Percentiles rank a stretch among this genome's conserved stretches.
These are phyloP conservation scores for Penicillium sp. DNA, from an alignment of 2,329 filamentous ascomycete species.

Conservation along the genomic window DNA sequence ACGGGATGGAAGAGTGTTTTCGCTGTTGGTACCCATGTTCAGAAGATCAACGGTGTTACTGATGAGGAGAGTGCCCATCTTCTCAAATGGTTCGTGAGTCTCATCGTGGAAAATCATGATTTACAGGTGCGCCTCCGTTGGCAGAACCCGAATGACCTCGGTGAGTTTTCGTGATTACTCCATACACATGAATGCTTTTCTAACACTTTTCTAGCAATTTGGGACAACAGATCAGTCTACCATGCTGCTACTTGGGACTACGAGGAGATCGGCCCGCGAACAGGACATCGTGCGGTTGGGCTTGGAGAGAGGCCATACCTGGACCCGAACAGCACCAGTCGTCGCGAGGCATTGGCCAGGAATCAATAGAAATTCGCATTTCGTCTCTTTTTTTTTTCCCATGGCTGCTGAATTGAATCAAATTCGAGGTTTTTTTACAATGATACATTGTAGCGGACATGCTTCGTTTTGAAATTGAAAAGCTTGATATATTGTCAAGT, in stretches of 20 bases:
- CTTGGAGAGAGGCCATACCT: slow-evolving; percentile 56
- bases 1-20: slow-evolving; percentile 42
- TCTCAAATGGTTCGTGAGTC: slow-evolving; percentile 35
- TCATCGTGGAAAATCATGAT: slow-evolving; percentile 44
- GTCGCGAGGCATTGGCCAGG: slow-evolving; percentile 24
- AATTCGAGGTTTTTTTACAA: no score
- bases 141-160: slow-evolving; percentile 44
- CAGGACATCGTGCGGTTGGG: slow-evolving; percentile 52
- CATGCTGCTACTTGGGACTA: slow-evolving; percentile 57
- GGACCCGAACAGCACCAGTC: slow-evolving; percentile 42
- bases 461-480: no score
- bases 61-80: slow-evolving; percentile 34
- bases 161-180: slow-evolving; percentile 15
- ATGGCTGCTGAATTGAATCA: no score
- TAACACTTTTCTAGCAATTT: slow-evolving; percentile 45
- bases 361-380: neutral
- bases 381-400: neutral
- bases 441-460: no score
- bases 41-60: slow-evolving; percentile 34
- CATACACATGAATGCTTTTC: neutral
- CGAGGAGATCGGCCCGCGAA: slow-evolving; percentile 47
- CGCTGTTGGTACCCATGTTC: slow-evolving; percentile 31
- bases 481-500: no score
- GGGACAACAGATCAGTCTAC: slow-evolving; percentile 59
- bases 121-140: slow-evolving; percentile 41